Evolutionary conservation across 1,139 yeast species (phyloP).

Genomic region (Diutina catenulata): DNA sequence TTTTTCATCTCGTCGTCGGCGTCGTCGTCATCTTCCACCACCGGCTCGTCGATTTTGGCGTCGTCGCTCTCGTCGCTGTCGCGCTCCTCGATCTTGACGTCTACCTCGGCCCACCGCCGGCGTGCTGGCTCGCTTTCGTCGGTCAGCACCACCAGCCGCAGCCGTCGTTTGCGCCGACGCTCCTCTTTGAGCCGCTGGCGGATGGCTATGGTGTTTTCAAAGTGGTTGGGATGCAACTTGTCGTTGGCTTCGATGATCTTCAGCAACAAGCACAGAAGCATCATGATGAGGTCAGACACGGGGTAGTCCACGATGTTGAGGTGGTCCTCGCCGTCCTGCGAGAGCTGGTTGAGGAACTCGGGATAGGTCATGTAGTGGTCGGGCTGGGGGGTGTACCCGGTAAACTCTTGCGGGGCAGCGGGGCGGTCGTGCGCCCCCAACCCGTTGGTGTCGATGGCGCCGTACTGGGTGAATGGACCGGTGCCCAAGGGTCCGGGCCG

Average conservation of each 20-base stretch:
- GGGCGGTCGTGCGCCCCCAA: background rate
- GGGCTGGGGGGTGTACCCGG: conserved; percentile 1
- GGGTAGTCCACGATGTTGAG: conserved; percentile 78
- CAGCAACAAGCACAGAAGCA: conserved; percentile 76
- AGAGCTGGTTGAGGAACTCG: conserved; percentile 21
- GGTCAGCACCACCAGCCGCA: background rate
- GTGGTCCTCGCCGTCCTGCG: conserved; percentile 29
- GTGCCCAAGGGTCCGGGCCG: too few species aligned
- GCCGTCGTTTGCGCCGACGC: conserved; percentile 5
- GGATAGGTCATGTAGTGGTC: conserved; percentile 26
- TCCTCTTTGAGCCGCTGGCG: conserved; percentile 34
- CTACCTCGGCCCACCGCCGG: conserved; percentile 3
- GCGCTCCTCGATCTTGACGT: background rate
- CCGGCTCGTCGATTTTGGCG: conserved; percentile 14
- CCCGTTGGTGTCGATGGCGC: background rate
- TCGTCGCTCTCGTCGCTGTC: conserved; percentile 8
- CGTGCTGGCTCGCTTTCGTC: background rate
- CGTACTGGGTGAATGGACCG: background rate
- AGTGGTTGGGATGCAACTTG: conserved; percentile 62
- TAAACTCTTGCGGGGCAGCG: too few species aligned
- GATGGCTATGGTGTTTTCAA: conserved; percentile 37
- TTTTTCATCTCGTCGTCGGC: conserved; percentile 36
- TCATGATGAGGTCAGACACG: conserved; percentile 64
- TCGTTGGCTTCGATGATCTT: conserved; percentile 93
- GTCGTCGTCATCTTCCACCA: conserved; percentile 20